Conservation (phyloP, 441 rosid species). For the Populus tomentosa region DNA sequence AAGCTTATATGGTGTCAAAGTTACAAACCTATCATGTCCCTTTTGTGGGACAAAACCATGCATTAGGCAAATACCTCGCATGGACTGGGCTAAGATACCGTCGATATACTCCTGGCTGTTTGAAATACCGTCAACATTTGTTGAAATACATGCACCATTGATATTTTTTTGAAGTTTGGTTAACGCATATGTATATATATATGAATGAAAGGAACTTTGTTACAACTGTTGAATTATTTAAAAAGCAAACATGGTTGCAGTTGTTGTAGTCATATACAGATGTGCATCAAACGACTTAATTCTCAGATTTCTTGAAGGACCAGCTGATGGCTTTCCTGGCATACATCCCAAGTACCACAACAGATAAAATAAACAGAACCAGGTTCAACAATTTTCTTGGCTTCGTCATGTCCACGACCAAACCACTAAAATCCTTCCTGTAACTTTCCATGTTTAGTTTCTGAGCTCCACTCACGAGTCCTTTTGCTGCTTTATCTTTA, state of each 20-base stretch:
- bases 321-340: constrained; percentile 37
- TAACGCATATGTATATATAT: background rate
- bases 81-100: too few relatives aligned
- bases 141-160: background rate
- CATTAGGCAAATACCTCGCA: too few relatives aligned
- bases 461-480: background rate
- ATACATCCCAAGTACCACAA: constrained; percentile 35
- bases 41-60: too few relatives aligned
- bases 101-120: background rate
- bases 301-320: constrained; percentile 22
- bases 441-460: background rate
- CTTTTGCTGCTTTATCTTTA: constrained; percentile 5
- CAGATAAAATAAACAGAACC: constrained; percentile 33
- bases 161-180: background rate
- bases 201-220: background rate
- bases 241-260: background rate
- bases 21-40: too few relatives aligned
- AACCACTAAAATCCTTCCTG: constrained; percentile 28
- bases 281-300: background rate
- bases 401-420: constrained; percentile 34
- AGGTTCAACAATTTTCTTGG: constrained; percentile 33
- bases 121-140: background rate
- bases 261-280: background rate
- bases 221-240: background rate
- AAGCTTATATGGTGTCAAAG: too few relatives aligned